These are phyloP conservation scores for Saccharum hybrid DNA, from an alignment of 202 grass and related monocot species.

Conservation along the genomic window DNA sequence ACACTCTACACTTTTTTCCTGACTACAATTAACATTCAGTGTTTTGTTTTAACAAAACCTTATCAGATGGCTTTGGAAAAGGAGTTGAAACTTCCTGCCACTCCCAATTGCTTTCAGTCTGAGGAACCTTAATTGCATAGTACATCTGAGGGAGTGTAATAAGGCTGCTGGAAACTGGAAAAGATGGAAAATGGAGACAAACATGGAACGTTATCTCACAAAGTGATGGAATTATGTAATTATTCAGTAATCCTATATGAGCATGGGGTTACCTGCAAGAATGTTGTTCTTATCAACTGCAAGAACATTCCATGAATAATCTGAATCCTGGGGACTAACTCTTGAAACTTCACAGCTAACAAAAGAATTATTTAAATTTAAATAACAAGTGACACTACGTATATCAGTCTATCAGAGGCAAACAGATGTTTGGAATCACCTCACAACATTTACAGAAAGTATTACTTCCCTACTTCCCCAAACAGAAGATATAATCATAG, in stretches of 20 bases:
- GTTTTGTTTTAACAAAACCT: constrained; percentile 57
- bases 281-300: constrained; percentile 85
- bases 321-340: constrained; percentile 70
- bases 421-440: constrained; percentile 48
- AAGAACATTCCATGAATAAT: constrained; percentile 88
- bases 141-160: constrained; percentile 75
- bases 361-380: constrained; percentile 34
- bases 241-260: constrained; percentile 12
- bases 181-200: constrained; percentile 36
- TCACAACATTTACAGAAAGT: constrained; percentile 73
- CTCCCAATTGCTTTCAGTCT: constrained; percentile 56
- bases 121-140: constrained; percentile 56
- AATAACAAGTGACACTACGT: constrained; percentile 18
- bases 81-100: constrained; percentile 82
- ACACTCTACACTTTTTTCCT: constrained; percentile 1
- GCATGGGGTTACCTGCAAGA: constrained; percentile 69
- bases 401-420: constrained; percentile 6
- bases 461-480: constrained; percentile 89
- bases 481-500: constrained; percentile 82
- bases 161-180: constrained; percentile 81
- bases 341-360: constrained; percentile 63
- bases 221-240: constrained; percentile 13
- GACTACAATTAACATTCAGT: constrained; percentile 9
- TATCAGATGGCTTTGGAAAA: constrained; percentile 60
- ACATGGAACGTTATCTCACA: constrained; percentile 31